Conservation (phyloP, 176 grass and related monocot genomes). For the Dendrocalamus sinicus region DNA sequence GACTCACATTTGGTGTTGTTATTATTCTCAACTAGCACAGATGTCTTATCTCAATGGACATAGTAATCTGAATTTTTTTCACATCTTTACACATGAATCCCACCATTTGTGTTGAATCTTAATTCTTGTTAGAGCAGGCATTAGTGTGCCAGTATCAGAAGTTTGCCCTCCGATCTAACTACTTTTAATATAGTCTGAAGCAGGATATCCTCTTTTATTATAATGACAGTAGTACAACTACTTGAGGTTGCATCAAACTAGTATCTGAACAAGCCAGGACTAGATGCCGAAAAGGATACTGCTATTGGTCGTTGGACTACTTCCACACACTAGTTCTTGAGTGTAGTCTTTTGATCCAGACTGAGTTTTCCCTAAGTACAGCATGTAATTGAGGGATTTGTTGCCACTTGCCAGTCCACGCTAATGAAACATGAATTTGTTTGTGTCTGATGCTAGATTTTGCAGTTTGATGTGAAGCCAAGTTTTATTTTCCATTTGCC, state of each 20-base stretch:
- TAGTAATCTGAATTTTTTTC: too few relatives aligned
- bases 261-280: neutral
- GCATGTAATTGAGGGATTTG: neutral
- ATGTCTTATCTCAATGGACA: neutral
- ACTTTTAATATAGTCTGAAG: conserved; percentile 17
- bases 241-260: neutral
- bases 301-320: neutral
- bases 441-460: neutral
- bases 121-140: neutral
- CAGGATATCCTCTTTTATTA: neutral
- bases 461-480: neutral
- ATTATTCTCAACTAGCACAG: neutral
- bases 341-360: conserved; percentile 3
- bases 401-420: neutral
- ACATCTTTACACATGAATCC: too few relatives aligned
- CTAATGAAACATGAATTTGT: neutral
- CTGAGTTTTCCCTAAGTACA: neutral
- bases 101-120: neutral
- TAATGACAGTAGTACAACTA: neutral
- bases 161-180: neutral
- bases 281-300: neutral
- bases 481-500: conserved; percentile 2
- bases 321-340: neutral
- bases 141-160: neutral
- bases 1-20: neutral